phyloP scores from a whole-genome alignment of 371 early-diverging fungal species.

The Cokeromyces recurvatus region DNA sequence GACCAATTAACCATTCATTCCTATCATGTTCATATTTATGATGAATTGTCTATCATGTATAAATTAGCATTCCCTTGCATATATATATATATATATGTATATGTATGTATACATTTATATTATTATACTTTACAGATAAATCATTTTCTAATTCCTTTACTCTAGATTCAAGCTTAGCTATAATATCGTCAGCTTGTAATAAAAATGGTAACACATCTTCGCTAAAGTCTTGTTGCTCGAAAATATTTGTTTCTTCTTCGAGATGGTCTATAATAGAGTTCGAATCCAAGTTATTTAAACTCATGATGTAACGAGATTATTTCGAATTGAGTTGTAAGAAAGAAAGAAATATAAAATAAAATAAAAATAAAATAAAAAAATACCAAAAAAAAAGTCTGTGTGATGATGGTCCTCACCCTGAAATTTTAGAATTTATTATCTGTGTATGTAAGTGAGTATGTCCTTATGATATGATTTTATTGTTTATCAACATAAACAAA shows the following conservation, averaged over 20 bases:
- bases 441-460: too few relatives aligned
- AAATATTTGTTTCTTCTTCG: constrained; percentile 17
- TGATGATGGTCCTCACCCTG: too few relatives aligned
- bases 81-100: background rate
- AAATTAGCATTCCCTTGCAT: too few relatives aligned
- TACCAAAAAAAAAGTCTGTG: too few relatives aligned
- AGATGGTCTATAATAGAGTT: background rate
- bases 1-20: constrained; percentile 47
- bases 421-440: too few relatives aligned
- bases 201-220: constrained; percentile 50
- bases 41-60: constrained; percentile 36
- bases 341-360: background rate
- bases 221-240: constrained; percentile 34
- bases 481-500: too few relatives aligned
- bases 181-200: constrained; percentile 53
- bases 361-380: too few relatives aligned
- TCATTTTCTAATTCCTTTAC: constrained; percentile 52
- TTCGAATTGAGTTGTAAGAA: background rate
- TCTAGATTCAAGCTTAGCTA: constrained; percentile 49
- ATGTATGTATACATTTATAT: background rate
- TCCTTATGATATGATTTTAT: too few relatives aligned
- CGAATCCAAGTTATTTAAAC: background rate
- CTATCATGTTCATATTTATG: constrained; percentile 54
- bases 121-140: constrained; percentile 33
- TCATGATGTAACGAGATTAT: background rate